phyloP scores from a whole-genome alignment of 768 basidiomycete species.

The Pleurotus eryngii region DNA sequence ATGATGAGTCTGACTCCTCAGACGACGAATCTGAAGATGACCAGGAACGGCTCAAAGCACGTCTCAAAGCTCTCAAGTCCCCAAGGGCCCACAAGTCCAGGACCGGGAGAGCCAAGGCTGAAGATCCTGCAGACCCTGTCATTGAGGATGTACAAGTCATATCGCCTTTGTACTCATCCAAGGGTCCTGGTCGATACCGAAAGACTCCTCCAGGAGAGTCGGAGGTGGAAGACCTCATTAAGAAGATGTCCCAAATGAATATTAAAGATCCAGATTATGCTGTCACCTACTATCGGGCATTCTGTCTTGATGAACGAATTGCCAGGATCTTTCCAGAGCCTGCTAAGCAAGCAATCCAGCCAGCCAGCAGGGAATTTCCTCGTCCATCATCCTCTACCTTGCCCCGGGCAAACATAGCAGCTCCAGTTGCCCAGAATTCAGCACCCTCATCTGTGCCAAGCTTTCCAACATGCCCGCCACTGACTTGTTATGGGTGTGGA shows the following conservation, averaged over 20 bases:
- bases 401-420: background rate
- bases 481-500: constrained; percentile 3
- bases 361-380: background rate
- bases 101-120: background rate
- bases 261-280: constrained; percentile 4
- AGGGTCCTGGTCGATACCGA: no score
- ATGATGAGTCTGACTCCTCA: background rate
- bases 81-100: background rate
- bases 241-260: constrained; percentile 2
- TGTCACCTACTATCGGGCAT: constrained; percentile 3
- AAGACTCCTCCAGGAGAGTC: background rate
- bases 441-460: background rate
- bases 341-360: background rate
- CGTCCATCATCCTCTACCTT: background rate
- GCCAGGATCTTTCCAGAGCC: background rate
- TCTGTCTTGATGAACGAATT: background rate
- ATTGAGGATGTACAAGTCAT: constrained; percentile 2
- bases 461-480: background rate
- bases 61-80: background rate
- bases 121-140: background rate
- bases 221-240: constrained; percentile 8
- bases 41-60: no score
- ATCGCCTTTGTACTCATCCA: no score
- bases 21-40: background rate
- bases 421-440: background rate